A percentile compares a stretch with the other conserved stretches of the same genome.
phyloP scores from a whole-genome alignment of 2,329 filamentous ascomycete genomes.

The Paramyrothecium sp. region DNA sequence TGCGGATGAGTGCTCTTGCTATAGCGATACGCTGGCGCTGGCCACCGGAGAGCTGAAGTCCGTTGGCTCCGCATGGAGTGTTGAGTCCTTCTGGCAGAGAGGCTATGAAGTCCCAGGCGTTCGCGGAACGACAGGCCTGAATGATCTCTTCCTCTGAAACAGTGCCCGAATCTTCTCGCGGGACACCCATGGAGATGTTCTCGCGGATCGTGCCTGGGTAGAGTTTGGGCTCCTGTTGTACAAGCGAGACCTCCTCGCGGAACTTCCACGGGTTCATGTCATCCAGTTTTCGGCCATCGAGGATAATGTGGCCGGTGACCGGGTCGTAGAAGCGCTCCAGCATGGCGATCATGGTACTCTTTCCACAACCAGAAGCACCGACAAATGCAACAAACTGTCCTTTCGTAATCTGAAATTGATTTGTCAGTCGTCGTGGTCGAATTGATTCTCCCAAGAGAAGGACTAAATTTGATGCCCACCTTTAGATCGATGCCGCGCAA shows the following conservation, averaged over 20 bases:
- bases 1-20: constrained; percentile 61
- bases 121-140: constrained; percentile 43
- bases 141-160: constrained; percentile 26
- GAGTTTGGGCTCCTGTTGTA: constrained; percentile 62
- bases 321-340: constrained; percentile 45
- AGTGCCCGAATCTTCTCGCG: constrained; percentile 16
- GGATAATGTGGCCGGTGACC: constrained; percentile 41
- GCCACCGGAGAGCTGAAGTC: constrained; percentile 63
- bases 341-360: constrained; percentile 58
- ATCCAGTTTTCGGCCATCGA: constrained; percentile 40
- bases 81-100: constrained; percentile 44
- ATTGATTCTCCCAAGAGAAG: neutral
- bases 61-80: constrained; percentile 59
- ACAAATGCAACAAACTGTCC: constrained; percentile 50
- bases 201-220: constrained; percentile 80
- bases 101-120: constrained; percentile 42
- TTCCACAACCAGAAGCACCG: constrained; percentile 53
- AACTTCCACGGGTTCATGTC: constrained; percentile 47
- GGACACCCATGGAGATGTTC: constrained; percentile 58
- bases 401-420: constrained; percentile 2
- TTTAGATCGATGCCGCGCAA: neutral
- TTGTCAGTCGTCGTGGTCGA: neutral
- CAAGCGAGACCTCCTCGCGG: constrained; percentile 50
- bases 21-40: constrained; percentile 68
- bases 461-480: neutral